phyloP scores from a whole-genome alignment of 768 basidiomycete genomes.

The Antrodiella citrinella region DNA sequence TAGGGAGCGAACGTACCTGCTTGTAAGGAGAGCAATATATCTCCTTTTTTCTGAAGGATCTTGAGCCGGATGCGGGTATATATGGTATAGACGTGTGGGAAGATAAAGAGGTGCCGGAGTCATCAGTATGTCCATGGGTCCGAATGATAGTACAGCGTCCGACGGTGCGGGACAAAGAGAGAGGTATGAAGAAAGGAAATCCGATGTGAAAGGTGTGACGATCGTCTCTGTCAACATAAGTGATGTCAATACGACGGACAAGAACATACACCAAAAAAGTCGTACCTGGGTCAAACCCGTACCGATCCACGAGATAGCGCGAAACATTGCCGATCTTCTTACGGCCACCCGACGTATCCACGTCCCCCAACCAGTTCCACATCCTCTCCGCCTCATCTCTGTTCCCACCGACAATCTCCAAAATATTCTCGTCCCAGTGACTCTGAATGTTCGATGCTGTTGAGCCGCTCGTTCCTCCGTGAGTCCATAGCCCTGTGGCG shows the following conservation, averaged over 20 bases:
- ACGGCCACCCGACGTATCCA: constrained; percentile 59
- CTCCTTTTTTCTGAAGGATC: constrained; percentile 64
- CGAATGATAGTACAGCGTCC: constrained; percentile 74
- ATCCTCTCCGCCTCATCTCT: constrained; percentile 67
- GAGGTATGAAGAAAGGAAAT: constrained; percentile 69
- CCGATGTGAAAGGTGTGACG: constrained; percentile 69
- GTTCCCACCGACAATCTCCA: constrained; percentile 73
- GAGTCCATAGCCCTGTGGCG: constrained; percentile 73
- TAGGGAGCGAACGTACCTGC: constrained; percentile 39
- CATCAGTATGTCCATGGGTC: constrained; percentile 72
- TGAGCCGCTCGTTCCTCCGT: constrained; percentile 17
- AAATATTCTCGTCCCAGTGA: constrained; percentile 72
- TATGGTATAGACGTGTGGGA: constrained; percentile 64
- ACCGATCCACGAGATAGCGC: constrained; percentile 71
- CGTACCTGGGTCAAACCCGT: constrained; percentile 69
- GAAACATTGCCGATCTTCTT: constrained; percentile 59
- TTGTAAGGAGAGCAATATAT: constrained; percentile 64
- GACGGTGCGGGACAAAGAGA: constrained; percentile 64
- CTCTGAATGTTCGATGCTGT: constrained; percentile 14
- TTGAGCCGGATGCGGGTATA: constrained; percentile 79
- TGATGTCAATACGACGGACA: neutral
- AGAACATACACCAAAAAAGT: neutral
- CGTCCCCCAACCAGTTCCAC: constrained; percentile 77
- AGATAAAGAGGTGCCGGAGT: constrained; percentile 69
- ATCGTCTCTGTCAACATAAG: constrained; percentile 44